Evolutionary conservation across 495 filamentous ascomycete species (phyloP), one percentile per base, ranked within the genome.

Genomic region (Xylaria nigripes): DNA sequence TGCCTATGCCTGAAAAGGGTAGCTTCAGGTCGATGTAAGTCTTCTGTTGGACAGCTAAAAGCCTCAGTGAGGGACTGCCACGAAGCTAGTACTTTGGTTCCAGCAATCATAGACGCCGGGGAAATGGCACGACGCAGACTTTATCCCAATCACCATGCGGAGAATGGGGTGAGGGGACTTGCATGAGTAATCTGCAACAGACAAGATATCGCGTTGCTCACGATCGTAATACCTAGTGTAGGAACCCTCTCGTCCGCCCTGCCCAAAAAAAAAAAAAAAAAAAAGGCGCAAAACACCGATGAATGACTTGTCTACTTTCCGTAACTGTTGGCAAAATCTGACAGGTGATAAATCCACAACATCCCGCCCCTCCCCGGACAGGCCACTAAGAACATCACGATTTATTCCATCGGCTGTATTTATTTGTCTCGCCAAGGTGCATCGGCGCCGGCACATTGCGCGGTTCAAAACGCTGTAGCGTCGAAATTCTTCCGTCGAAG

Each of bases 1-100:
- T 6, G 32, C 18, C 51, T 48, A 48, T 48, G 44, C 54, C 58
- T 63, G 56, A 53, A 58, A 60, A 25, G 44, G 51, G 51, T 42
- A 54, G 51, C 34, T 54, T 42, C 22, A 24, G 5, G 30, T 46
- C 7, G 22, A 18, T 40, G 3, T 42, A 24, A n/a, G 22, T 19
- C 25, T 38, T 48, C 44, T 13, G 51, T 54, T 42, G 44, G 51
- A 54, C 24, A 18, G 24, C 32, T 44, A 36, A 21, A 9, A 50
- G 56, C 61, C 61, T 62, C 63, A 74, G 66, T 75, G 65, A 76
- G 72, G 67, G 64, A 47, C 54, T 74, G 74, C 72, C 72, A 76
- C 74, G 72, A 77, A 76, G 68, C 60, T 63, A 56, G 54, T 55
- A 58, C 49, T 51, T 50, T 43, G 51, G 48, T 48, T 55, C 55